These are phyloP conservation scores for Pichia membranifaciens DNA, from an alignment of 805 yeast genomes.

Conservation along the genomic window DNA sequence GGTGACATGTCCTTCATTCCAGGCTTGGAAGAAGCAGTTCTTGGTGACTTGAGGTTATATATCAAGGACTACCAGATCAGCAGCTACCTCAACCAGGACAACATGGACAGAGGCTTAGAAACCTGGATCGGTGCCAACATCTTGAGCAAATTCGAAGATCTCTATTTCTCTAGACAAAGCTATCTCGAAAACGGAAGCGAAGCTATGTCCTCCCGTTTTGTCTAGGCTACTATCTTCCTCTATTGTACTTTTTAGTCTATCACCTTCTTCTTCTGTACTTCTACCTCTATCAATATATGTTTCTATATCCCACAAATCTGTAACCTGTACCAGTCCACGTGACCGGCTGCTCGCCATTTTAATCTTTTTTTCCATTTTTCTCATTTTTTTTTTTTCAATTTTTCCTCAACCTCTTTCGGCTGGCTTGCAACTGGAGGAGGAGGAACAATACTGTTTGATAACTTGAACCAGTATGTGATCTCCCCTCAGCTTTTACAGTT, in stretches of 20 bases:
- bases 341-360: too few relatives aligned
- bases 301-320: too few relatives aligned
- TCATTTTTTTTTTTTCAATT: too few relatives aligned
- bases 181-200: constrained; percentile 59
- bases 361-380: neutral
- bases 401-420: too few relatives aligned
- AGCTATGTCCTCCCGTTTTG: constrained; percentile 2
- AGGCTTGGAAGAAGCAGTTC: constrained; percentile 50
- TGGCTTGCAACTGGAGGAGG: too few relatives aligned
- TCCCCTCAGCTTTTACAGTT: neutral
- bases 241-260: neutral
- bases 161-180: constrained; percentile 58
- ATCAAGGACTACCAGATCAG: constrained; percentile 46
- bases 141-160: constrained; percentile 50
- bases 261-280: neutral
- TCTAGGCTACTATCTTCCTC: neutral
- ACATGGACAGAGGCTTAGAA: constrained; percentile 50
- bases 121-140: constrained; percentile 73
- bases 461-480: too few relatives aligned
- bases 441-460: too few relatives aligned
- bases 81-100: constrained; percentile 35
- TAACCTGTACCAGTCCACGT: too few relatives aligned
- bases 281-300: neutral
- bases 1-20: constrained; percentile 55
- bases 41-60: constrained; percentile 47